Evolutionary conservation across 345 rosid species (phyloP).

Genomic region (Eucalyptus shirleyi): DNA sequence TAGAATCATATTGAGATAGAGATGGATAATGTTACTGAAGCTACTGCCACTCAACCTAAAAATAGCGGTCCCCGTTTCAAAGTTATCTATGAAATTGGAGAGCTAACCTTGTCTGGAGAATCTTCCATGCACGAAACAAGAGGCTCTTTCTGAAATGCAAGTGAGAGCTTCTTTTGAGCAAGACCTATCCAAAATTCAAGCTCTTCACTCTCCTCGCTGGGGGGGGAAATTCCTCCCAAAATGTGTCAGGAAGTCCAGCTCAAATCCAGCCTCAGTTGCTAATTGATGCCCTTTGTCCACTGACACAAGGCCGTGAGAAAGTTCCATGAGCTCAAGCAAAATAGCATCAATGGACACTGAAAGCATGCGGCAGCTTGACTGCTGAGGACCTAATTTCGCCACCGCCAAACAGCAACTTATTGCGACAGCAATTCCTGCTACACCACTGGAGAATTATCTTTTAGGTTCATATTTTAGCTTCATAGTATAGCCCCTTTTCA

Average conservation of each 20-base stretch:
- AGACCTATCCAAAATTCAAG: constrained; percentile 67
- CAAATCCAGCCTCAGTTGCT: constrained; percentile 58
- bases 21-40: background rate
- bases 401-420: constrained; percentile 56
- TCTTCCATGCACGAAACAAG: background rate
- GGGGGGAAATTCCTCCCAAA: constrained; percentile 38
- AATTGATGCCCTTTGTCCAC: constrained; percentile 44
- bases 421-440: constrained; percentile 56
- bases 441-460: constrained; percentile 45
- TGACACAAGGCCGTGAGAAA: constrained; percentile 26
- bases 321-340: constrained; percentile 41
- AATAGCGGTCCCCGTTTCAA: background rate
- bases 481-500: background rate
- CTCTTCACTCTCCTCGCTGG: constrained; percentile 33
- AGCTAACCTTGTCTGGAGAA: constrained; percentile 21
- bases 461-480: background rate
- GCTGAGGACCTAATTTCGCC: constrained; percentile 29
- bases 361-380: constrained; percentile 16
- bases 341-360: constrained; percentile 17
- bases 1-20: background rate
- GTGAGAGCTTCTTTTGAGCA: constrained; percentile 45
- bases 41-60: background rate
- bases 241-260: constrained; percentile 36
- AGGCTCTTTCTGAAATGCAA: constrained; percentile 30
- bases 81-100: background rate